Base-by-base conservation (phyloP, 306 rosid species). In the Castanea mollissima region DNA sequence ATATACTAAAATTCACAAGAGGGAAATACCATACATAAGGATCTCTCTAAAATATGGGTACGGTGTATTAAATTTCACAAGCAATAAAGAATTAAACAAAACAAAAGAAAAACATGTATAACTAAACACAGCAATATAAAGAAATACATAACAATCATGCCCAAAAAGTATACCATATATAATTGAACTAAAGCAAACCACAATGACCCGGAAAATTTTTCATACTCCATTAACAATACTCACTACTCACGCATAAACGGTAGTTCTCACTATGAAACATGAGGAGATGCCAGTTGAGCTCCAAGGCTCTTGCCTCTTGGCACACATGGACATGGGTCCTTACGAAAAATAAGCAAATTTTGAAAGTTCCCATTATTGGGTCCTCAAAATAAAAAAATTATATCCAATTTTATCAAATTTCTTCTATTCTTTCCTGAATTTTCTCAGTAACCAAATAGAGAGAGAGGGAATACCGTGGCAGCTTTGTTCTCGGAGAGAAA, bases 401-500 rank as follows among this genome's bases (percentile, higher is more conserved):
- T 10, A 46, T 46, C 1, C 52, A 46, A 1, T 38, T 38, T 38
- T 38, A 7, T 2, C 46, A 38, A 38, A 38, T 38, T 38, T 38
- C 46, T 38, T 38, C 46, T 38, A 8, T 2, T 38, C 46, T 38
- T 38, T 8, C 46, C 46, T 38, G 46, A 7, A 2, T 38, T 38
- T 38, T 38, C 54, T 49, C 54, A 12, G 54, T 49, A 12, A 49
- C 54, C 54, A 49, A 49, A 49, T 49, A 60, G 31, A 55, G 14
- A 3, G 34, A 21, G 81, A 72, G 72, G 23, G 44, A 21, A 20
- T 83, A 94, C 96, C 54, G 91, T 87, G 74, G 98, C 95, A 38
- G 97, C 95, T 81, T 90, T 90, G 69, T 82, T 85, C 88, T 93
- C 97, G 35, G 72, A 74, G 67, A 93, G 79, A 82, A 75, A 76